Evolutionary conservation across 2,329 filamentous ascomycete species (phyloP), one percentile per base, ranked within the genome.

Genomic region (Tricladium varicosporioides): DNA sequence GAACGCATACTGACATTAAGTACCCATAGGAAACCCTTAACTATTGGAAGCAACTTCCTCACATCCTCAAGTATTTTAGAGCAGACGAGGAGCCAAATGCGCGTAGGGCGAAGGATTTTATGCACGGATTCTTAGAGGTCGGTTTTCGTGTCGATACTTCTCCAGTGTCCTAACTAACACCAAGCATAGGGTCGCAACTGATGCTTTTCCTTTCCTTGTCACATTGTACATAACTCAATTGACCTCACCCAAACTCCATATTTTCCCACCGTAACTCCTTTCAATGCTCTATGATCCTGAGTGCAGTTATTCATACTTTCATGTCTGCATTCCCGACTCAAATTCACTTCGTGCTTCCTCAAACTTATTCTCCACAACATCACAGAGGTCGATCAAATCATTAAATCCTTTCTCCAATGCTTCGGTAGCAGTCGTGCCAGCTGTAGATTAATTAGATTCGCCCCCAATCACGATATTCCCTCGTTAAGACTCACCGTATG

Each of bases 61-160:
- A 99, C 74, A 83, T 99, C 67, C 91, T 99, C 83, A 92, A 94
- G 69, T 99, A 96, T 77, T 99, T 97, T 82, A 86, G 92, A 72
- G 82, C 86, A 68, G 92, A 97, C 75, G 91, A 85, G 80, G 91
- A 85, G 74, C 88, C 80, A 73, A 91, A 80, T 65, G 80, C 84
- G 67, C 85, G 84, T 72, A 77, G 97, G 75, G 93, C 93, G 42
- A 85, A 85, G 69, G 94, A 84, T 79, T 99, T 99, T 78, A 95
- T 99, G 78, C 83, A 86, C 67, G 91, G 91, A 50, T 99, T 99
- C 80, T 80, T 99, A 69, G 91, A 97, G 89, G 94, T 65, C 68
- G 43, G 61, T 57, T n/a, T 48, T 56, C 45, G 27, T 32, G 11
- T 48, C 45, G 5, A 33, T 31, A 11, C 11, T 19, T n/a, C 13